Base-by-base conservation (phyloP, 495 filamentous ascomycete species). In the Penicillium egyptiacum region DNA sequence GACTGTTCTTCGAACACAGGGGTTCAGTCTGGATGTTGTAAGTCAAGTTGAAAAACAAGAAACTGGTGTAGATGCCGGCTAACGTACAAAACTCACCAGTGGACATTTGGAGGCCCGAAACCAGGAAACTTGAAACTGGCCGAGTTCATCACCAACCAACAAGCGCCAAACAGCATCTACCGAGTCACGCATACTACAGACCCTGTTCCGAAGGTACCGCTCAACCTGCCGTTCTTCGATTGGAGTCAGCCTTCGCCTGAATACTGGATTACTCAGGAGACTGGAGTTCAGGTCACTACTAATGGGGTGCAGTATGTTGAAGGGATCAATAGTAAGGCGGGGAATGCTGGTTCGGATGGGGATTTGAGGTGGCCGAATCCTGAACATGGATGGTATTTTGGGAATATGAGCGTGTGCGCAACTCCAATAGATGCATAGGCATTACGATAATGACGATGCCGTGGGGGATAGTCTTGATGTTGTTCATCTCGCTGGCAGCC, bases 151-250 rank as follows among this genome's bases (percentile, higher is more conserved):
- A 75, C 71, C 9, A 63, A 65, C 43, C 77, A 40, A 17, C 19
- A 26, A 23, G 1, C 5, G 19, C 22, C 48, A 16, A 78, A 75
- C 20, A 65, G 53, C 41, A 82, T 81, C 56, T 88, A 74, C 68
- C 83, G 87, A 61, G 76, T 86, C 43, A 90, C 87, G 5, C 84
- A 89, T 66, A 57, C 62, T n/a, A 71, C 84, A 61, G 87, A 90
- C 70, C 78, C 79, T 3, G 77, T 88, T 1, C 83, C 87, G 2
- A 75, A 79, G 9, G 67, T 87, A 12, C 86, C 86, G 4, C 81
- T 81, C 4, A 60, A 77, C 40, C 1, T 74, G 9, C 42, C 80
- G n/a, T 46, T 25, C 20, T 26, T 28, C 2, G 80, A 78, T 42
- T 90, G 75, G 69, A 68, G 71, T 46, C 87, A 89, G 62, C 75